Percentiles rank a stretch among this genome's conserved stretches.
Evolutionary conservation across 2,329 filamentous ascomycete genomes (phyloP).

Genomic region (Zalaria obscura): DNA sequence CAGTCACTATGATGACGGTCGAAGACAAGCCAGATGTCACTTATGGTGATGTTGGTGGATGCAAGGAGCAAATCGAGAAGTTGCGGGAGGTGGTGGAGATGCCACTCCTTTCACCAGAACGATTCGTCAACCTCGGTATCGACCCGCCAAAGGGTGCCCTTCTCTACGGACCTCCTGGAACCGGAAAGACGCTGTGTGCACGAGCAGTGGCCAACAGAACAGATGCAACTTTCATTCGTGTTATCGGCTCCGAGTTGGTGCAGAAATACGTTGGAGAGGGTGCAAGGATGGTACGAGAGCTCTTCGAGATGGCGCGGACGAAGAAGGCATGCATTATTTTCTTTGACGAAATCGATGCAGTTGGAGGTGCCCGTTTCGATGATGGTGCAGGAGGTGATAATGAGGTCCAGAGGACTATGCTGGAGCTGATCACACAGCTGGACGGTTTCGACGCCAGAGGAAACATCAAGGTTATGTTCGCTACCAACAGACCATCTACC

Average conservation of each 20-base stretch:
- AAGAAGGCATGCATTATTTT: constrained; percentile 99
- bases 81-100: constrained; percentile 97
- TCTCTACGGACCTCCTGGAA: constrained; percentile 91
- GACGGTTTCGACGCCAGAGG: constrained; percentile 93
- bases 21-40: constrained; percentile 99
- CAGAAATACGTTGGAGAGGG: constrained; percentile 99
- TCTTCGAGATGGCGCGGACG: constrained; percentile 98
- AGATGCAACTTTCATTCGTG: constrained; percentile 95
- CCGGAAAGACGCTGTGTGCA: constrained; percentile 97
- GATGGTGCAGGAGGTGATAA: constrained; percentile 95
- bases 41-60: constrained; percentile 95
- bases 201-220: constrained; percentile 95
- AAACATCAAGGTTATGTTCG: constrained; percentile 99
- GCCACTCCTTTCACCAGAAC: constrained; percentile 88
- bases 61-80: constrained; percentile 99
- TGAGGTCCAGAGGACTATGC: constrained; percentile 94
- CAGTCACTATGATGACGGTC: constrained; percentile 99
- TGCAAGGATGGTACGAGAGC: constrained; percentile 93
- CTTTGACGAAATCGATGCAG: constrained; percentile 96
- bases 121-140: constrained; percentile 97
- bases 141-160: constrained; percentile 95
- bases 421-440: constrained; percentile 92
- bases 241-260: constrained; percentile 93
- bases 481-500: constrained; percentile 90
- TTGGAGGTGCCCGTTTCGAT: constrained; percentile 90